Percentiles rank a stretch among this genome's conserved stretches.
These are phyloP conservation scores for Bremia lactucae DNA, from an alignment of 352 stramenopile species.

Conservation along the genomic window DNA sequence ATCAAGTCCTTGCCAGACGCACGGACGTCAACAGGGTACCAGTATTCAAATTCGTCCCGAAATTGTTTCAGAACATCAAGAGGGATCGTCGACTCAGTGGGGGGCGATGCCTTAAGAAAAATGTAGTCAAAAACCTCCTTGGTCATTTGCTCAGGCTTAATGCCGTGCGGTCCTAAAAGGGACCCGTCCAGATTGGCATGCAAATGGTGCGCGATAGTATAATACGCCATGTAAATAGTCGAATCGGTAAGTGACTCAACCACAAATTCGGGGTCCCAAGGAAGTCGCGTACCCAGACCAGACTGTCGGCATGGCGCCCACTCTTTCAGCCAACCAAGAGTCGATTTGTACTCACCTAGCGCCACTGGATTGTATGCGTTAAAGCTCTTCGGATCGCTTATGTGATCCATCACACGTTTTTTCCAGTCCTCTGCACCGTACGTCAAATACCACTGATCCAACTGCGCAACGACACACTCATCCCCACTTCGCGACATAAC, in stretches of 20 bases:
- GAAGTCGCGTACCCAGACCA: conserved; percentile 92
- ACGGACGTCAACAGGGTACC: conserved; percentile 98
- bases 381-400: conserved; percentile 88
- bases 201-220: conserved; percentile 98
- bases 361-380: conserved; percentile 90
- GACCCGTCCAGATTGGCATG: conserved; percentile 93
- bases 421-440: conserved; percentile 99
- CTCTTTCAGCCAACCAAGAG: conserved; percentile 98
- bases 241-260: conserved; percentile 99
- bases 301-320: conserved; percentile 98
- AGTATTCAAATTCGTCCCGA: conserved; percentile 97
- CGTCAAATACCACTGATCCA: conserved; percentile 99
- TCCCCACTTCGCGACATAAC: conserved; percentile 96
- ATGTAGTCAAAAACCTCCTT: conserved; percentile 99
- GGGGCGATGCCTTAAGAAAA: conserved; percentile 87
- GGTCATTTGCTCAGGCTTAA: conserved; percentile 83
- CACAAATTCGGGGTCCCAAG: conserved; percentile 98
- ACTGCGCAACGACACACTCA: conserved; percentile 98
- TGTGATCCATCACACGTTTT: conserved; percentile 90
- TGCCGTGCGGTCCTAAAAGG: conserved; percentile 75
- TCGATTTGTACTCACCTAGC: conserved; percentile 94
- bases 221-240: conserved; percentile 99
- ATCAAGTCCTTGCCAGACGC: conserved; percentile 95
- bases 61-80: conserved; percentile 89
- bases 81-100: conserved; percentile 81